Evolutionary conservation across 1,139 yeast species (phyloP), one percentile per base, ranked within the genome.

Genomic region (Spathaspora sp.): DNA sequence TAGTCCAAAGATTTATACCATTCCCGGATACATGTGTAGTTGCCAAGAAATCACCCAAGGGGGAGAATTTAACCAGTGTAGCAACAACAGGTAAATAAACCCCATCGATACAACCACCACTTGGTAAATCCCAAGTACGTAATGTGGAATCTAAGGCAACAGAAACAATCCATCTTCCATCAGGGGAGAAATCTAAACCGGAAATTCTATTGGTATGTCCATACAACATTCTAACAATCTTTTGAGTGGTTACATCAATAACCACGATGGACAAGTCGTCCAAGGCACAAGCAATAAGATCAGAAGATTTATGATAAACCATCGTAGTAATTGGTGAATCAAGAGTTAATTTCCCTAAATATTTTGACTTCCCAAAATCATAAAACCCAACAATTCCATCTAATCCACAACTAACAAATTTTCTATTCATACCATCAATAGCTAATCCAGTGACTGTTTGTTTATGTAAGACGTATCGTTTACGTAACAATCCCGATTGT

Each of bases 101-200:
- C 52, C 97, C 98, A 67, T 95, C 99, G 49, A 95, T 90, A 65
- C 98, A 91, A 1, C 93, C 90, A 43, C 99, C 99, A 2, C 97
- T 87, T 29, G 99, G 98, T 50, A 95, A 77, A 64, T 95, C 99
- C 99, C 99, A 95, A 0, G 97, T 90, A 59, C 99, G 79, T 45
- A 95, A 76, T 0, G 99, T 91, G 1, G 89, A 77, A 63, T 95
- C 99, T 50, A 91, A 73, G 1, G 90, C 80, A 0, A 89, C 83
- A 20, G 95, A 84, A 10, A 95, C 85, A 39, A 95, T 72, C 98
- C 98, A 95, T 64, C 98, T 81, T 36, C 97, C 98, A 64, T 91
- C 95, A 3, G 97, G 96, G 7, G 96, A 85, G 59, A 93, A 93
- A 61, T 89, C 98, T 65, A 93, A 68, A 1, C 89, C 80, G 0